Evolutionary conservation across 2,329 filamentous ascomycete genomes (phyloP).

Genomic region (Paecilomyces fulvus): DNA sequence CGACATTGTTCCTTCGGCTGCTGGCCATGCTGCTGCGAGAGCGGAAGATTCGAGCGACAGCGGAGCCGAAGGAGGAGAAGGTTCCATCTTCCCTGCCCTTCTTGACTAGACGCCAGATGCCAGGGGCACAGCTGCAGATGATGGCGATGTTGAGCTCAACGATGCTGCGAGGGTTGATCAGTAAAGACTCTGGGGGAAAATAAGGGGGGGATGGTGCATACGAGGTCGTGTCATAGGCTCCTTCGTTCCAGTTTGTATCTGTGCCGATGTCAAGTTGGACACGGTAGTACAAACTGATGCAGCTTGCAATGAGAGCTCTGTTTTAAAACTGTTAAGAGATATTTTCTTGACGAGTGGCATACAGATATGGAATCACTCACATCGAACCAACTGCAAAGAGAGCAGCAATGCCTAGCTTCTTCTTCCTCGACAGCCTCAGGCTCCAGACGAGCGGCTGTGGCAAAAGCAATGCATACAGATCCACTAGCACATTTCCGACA

Average conservation of each 20-base stretch:
- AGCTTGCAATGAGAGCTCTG: neutral
- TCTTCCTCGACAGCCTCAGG: neutral
- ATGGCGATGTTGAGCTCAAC: neutral
- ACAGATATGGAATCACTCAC: neutral
- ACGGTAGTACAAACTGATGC: neutral
- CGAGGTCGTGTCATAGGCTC: neutral
- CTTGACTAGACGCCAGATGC: neutral
- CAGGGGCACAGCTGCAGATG: neutral
- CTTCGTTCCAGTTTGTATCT: neutral
- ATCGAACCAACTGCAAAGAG: neutral
- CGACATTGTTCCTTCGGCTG: neutral
- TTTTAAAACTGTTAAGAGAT: neutral
- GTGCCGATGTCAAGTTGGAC: neutral
- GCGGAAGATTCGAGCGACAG: neutral
- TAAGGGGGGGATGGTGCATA: neutral
- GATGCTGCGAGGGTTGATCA: neutral
- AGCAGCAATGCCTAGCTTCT: neutral
- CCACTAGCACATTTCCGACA: neutral
- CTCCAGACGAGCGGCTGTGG: neutral
- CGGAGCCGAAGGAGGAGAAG: neutral
- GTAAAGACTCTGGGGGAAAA: neutral
- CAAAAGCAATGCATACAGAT: neutral
- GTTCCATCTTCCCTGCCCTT: neutral
- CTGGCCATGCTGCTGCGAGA: neutral
- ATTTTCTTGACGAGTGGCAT: neutral